phyloP scores from a whole-genome alignment of 2,329 filamentous ascomycete genomes.

The Stemphylium beticola region DNA sequence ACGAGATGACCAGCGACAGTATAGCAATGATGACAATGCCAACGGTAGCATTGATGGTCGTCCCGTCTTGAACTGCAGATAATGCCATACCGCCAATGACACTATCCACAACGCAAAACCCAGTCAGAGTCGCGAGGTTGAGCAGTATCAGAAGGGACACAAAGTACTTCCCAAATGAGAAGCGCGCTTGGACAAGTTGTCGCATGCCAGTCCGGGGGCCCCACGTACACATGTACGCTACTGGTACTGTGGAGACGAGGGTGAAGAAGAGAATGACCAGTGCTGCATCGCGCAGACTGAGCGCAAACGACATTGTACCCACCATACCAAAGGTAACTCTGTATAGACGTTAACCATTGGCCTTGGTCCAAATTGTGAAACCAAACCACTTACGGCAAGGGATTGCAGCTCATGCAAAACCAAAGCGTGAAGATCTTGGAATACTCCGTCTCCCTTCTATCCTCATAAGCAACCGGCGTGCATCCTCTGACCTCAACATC shows the following conservation, averaged over 20 bases:
- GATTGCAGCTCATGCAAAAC: slow-evolving; percentile 64
- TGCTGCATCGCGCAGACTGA: slow-evolving; percentile 62
- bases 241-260: slow-evolving; percentile 60
- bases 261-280: slow-evolving; percentile 70
- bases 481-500: slow-evolving; percentile 54
- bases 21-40: slow-evolving; percentile 68
- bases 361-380: background rate
- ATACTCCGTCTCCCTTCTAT: slow-evolving; percentile 61
- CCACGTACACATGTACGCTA: slow-evolving; percentile 64
- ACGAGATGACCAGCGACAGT: slow-evolving; percentile 64
- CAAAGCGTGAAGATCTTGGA: slow-evolving; percentile 66
- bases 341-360: background rate
- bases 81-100: slow-evolving; percentile 64
- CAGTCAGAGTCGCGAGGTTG: slow-evolving; percentile 67
- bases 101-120: slow-evolving; percentile 68
- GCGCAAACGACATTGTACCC: slow-evolving; percentile 61
- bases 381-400: slow-evolving; percentile 59
- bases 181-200: slow-evolving; percentile 70
- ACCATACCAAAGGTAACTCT: slow-evolving; percentile 69
- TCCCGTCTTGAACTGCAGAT: slow-evolving; percentile 41
- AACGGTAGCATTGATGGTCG: slow-evolving; percentile 58
- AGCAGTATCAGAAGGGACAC: slow-evolving; percentile 66
- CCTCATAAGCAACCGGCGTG: slow-evolving; percentile 61
- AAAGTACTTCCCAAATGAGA: slow-evolving; percentile 63
- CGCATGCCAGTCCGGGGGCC: slow-evolving; percentile 69